Evolutionary conservation across 352 stramenopile species (phyloP), one percentile per base, ranked within the genome.

Genomic region (Globisporangium paddicum): DNA sequence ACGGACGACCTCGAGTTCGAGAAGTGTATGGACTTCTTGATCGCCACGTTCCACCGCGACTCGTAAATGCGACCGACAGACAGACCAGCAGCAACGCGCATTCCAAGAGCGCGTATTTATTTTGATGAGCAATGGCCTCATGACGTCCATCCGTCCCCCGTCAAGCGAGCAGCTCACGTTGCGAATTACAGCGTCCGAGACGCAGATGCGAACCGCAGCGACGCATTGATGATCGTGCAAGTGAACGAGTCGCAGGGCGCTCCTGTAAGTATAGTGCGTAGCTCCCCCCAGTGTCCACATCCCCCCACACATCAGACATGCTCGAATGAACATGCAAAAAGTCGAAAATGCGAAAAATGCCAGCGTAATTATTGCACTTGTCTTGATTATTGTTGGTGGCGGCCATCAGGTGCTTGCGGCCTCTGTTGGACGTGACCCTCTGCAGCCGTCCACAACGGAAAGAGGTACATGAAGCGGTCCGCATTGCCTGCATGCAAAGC

Each of bases 11-110:
- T 90, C 30, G 77, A 85, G 62, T 90, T 90, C 54, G 80, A 87
- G 61, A 86, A 88, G 60, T 90, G 77, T 59, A 90, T 90, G 65
- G 80, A 90, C 62, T 90, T 90, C 55, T 67, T 90, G 46, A 90
- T 90, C 68, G 77, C 84, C 60, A 85, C 79, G 8, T 78, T 87
- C 67, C 75, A 86, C 58, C 73, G 71, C 59, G 75, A 86, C 42
- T 58, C 59, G 4, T 82, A 69, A 60, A 38, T 41, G 37, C 51
- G 6, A 53, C 21, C 35, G n/a, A 32, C 34, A 34, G 54, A 45
- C 37, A 34, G 47, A 10, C n/a, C 41, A 58, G 44, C 41, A 58
- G 44, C 44, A 52, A 54, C 55, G 42, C 55, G 26, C 46, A 28
- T n/a, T n/a, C 28, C 47, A 53, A n/a, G 26, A 38, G 47, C 58